Evolutionary conservation across 495 filamentous ascomycete species (phyloP).

Genomic region (Penicillium cinerascens): DNA sequence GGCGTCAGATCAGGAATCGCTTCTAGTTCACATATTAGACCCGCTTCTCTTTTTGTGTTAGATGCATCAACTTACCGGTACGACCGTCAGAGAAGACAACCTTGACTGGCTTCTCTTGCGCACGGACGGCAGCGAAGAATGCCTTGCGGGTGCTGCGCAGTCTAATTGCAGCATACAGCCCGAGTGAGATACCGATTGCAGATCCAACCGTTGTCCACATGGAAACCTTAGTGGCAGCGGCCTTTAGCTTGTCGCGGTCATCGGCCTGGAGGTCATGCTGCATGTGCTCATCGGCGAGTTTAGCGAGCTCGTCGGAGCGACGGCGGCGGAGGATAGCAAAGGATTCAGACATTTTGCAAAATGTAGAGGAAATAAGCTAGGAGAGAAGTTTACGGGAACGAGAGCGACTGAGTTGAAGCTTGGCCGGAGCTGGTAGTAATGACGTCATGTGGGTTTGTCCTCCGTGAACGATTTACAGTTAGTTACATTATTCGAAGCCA

Average conservation of each 20-base stretch:
- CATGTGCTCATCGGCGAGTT: conserved; percentile 60
- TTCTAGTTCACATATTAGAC: conserved; percentile 35
- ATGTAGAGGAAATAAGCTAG: neutral
- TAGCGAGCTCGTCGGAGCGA: conserved; percentile 49
- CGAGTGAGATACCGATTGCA: conserved; percentile 55
- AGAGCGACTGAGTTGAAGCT: neutral
- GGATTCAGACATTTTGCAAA: conserved; percentile 41
- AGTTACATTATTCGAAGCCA: neutral
- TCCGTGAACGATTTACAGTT: neutral
- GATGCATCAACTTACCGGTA: conserved; percentile 38
- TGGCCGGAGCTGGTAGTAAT: conserved; percentile 1
- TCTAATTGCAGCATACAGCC: conserved; percentile 54
- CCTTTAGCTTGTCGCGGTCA: conserved; percentile 56
- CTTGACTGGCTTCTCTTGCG: conserved; percentile 54
- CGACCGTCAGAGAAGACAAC: conserved; percentile 60
- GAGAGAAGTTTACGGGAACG: neutral
- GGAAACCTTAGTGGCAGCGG: conserved; percentile 50
- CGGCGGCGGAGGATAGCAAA: conserved; percentile 55
- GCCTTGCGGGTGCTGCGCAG: conserved; percentile 50
- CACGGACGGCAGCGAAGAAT: conserved; percentile 58
- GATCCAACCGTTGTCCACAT: conserved; percentile 56
- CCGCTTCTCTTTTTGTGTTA: neutral
- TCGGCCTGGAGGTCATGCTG: conserved; percentile 56
- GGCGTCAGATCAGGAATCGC: conserved; percentile 58
- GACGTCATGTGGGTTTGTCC: neutral